These are phyloP conservation scores for Phylloporus sp. DNA, from an alignment of 768 basidiomycete species.

Conservation along the genomic window DNA sequence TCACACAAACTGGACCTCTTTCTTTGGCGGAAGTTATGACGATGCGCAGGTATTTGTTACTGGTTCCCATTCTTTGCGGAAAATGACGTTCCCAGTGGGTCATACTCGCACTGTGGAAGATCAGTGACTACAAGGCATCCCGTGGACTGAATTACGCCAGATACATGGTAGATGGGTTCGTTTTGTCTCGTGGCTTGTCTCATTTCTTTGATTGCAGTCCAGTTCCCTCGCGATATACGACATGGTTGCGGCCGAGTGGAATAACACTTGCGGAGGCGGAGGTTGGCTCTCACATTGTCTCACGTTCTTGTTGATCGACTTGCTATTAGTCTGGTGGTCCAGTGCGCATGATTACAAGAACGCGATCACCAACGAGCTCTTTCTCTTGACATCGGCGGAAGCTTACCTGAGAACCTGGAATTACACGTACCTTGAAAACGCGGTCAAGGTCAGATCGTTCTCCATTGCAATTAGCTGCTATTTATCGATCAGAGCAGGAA, in stretches of 20 bases:
- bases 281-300: conserved; percentile 24
- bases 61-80: not conserved
- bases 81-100: conserved; percentile 42
- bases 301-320: not conserved
- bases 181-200: conserved; percentile 27
- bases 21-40: conserved; percentile 49
- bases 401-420: conserved; percentile 40
- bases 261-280: conserved; percentile 49
- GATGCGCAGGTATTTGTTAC: conserved; percentile 43
- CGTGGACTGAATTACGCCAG: conserved; percentile 29
- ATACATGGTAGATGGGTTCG: conserved; percentile 20
- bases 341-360: conserved; percentile 55
- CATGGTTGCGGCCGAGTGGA: conserved; percentile 50
- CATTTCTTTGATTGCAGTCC: conserved; percentile 30
- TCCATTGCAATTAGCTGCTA: not conserved
- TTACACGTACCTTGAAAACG: conserved; percentile 45
- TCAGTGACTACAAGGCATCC: conserved; percentile 47
- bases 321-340: conserved; percentile 51
- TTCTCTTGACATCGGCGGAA: conserved; percentile 46
- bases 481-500: conserved; percentile 12
- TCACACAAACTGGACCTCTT: conserved; percentile 39
- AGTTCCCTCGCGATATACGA: conserved; percentile 48
- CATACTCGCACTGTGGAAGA: conserved; percentile 55
- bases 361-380: conserved; percentile 58
- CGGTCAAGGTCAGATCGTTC: conserved; percentile 35